Conservation (phyloP, 2,329 filamentous ascomycete species). For the Leptosphaerulina australis region DNA sequence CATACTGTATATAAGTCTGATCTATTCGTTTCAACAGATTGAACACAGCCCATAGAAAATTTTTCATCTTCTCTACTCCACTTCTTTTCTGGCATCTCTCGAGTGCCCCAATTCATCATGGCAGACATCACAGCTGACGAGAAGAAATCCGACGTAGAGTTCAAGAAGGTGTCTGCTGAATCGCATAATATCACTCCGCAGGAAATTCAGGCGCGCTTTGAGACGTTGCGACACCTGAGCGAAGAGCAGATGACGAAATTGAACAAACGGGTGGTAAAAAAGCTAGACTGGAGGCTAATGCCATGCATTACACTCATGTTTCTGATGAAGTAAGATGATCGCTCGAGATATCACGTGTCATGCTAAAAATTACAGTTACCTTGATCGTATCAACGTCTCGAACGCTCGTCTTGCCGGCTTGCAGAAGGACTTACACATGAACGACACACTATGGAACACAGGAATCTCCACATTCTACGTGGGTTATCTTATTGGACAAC, state of each 20-base stretch:
- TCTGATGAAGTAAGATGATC: slow-evolving; percentile 34
- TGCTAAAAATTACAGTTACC: slow-evolving; percentile 37
- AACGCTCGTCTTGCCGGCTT: slow-evolving; percentile 51
- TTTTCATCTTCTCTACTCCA: too few species aligned
- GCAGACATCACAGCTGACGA: slow-evolving; percentile 19
- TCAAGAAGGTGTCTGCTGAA: slow-evolving; percentile 23
- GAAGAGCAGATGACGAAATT: slow-evolving; percentile 34
- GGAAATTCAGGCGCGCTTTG: slow-evolving; percentile 37
- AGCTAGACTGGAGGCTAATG: slow-evolving; percentile 40
- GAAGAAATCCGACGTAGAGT: slow-evolving; percentile 24
- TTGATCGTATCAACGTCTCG: slow-evolving; percentile 52
- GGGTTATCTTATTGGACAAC: slow-evolving; percentile 55
- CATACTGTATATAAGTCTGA: too few species aligned
- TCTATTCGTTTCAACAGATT: too few species aligned
- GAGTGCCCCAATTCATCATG: slow-evolving; percentile 15
- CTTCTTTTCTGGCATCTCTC: too few species aligned
- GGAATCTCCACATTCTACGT: slow-evolving; percentile 56
- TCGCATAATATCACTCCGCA: slow-evolving; percentile 29
- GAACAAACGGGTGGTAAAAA: slow-evolving; percentile 28
- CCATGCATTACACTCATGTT: slow-evolving; percentile 42
- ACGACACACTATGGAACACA: slow-evolving; percentile 45
- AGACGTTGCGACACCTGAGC: slow-evolving; percentile 31
- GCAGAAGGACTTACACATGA: slow-evolving; percentile 45
- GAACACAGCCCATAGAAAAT: too few species aligned
- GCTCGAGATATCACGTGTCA: not conserved